Conservation (phyloP, 148 eudicot genomes). For the Camellia sinensis region DNA sequence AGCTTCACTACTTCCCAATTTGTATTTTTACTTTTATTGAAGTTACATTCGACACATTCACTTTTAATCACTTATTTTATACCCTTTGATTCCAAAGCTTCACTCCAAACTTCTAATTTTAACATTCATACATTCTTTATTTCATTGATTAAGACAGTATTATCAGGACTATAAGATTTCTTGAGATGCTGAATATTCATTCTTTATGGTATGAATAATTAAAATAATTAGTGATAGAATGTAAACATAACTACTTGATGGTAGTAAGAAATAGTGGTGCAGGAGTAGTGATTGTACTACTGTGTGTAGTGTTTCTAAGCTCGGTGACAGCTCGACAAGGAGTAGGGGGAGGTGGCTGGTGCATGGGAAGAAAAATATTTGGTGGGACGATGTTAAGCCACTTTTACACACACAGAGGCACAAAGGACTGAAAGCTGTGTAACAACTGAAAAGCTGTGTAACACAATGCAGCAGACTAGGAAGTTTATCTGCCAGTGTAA, state of each 20-base stretch:
- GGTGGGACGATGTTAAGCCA: not conserved
- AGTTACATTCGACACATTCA: not conserved
- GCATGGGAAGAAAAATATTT: slow-evolving; percentile 7
- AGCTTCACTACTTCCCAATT: not conserved
- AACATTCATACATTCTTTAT: too few species aligned
- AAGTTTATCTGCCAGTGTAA: not conserved
- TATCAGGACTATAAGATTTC: not conserved
- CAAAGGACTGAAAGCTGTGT: not conserved
- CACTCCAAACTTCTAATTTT: too few species aligned
- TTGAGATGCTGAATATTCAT: not conserved
- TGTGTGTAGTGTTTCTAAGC: slow-evolving; percentile 1
- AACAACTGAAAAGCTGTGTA: not conserved
- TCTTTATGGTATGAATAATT: too few species aligned
- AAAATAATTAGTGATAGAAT: not conserved
- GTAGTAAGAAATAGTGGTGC: not conserved
- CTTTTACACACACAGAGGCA: not conserved
- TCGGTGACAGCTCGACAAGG: not conserved
- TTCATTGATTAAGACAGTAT: not conserved
- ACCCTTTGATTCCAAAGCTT: not conserved
- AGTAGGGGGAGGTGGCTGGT: not conserved
- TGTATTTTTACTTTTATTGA: not conserved
- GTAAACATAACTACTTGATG: not conserved
- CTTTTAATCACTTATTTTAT: not conserved
- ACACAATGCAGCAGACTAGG: too few species aligned
- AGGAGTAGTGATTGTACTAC: not conserved